A percentile compares a stretch with the other conserved stretches of the same genome.
These are phyloP conservation scores for Protea cynaroides DNA, from an alignment of 164 flowering plant species.

Conservation along the genomic window DNA sequence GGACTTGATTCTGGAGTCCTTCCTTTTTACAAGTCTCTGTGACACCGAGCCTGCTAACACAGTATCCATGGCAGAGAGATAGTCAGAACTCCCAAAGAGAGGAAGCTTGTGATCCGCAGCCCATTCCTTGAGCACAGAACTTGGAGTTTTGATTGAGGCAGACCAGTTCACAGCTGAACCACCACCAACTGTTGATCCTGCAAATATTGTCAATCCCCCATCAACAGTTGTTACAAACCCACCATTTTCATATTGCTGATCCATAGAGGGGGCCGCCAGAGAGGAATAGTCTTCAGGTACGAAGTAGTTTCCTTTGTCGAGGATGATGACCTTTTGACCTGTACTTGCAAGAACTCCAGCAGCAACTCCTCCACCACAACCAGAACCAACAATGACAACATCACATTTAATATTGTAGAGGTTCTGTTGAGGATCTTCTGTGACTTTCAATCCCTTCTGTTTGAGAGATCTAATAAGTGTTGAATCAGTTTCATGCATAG, in stretches of 20 bases:
- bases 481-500: constrained; percentile 31
- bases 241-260: constrained; percentile 51
- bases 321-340: constrained; percentile 51
- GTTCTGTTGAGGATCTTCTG: constrained; percentile 18
- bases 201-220: constrained; percentile 32
- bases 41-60: constrained; percentile 56
- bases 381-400: constrained; percentile 60
- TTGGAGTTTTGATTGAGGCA: constrained; percentile 60
- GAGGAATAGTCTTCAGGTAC: constrained; percentile 42
- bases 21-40: constrained; percentile 45
- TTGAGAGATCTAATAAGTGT: constrained; percentile 32
- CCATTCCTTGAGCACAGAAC: constrained; percentile 49
- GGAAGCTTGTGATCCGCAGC: constrained; percentile 28
- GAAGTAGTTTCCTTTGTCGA: constrained; percentile 70
- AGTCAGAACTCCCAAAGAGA: constrained; percentile 36
- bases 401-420: constrained; percentile 47
- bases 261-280: constrained; percentile 53
- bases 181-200: constrained; percentile 75
- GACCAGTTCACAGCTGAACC: constrained; percentile 81
- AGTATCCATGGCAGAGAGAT: constrained; percentile 53
- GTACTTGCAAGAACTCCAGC: constrained; percentile 57
- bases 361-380: constrained; percentile 73
- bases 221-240: constrained; percentile 33
- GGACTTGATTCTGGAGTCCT: constrained; percentile 60
- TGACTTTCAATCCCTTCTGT: constrained; percentile 40